Base-by-base conservation (phyloP, 2,329 filamentous ascomycete species). In the Fusarium pseudograminearum region DNA sequence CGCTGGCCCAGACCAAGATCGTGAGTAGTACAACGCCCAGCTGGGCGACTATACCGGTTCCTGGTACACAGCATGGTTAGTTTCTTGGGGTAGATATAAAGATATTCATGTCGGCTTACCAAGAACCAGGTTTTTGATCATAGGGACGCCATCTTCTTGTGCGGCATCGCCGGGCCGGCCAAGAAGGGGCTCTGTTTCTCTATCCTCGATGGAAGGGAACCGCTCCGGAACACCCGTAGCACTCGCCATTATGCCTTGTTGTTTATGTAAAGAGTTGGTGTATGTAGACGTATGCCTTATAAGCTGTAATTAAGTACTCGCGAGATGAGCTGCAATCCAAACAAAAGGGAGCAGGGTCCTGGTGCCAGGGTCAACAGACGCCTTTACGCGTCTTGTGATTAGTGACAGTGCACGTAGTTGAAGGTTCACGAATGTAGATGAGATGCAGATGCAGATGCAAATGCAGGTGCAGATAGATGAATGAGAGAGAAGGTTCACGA, bases 31-130 rank as follows among this genome's bases (percentile, higher is more conserved):
- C 83, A 57, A 90, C 87, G 58, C 93, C 95, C 44, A 88, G 86
- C 80, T 98, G 94, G 41, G 93, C 92, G 64, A 98, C 80, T 64
- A 91, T 85, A 59, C 89, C 95, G 18, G 94, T 97, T 68, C 93
- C 94, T 96, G 75, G 31, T 30, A 18, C n/a, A 36, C 24, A 12
- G 44, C 31, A 47, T 11, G 36, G 44, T 66, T 41, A 65, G 57
- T 11, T 51, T 57, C 47, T 10, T 24, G 50, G 52, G 42, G 20
- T 50, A 28, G 34, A 57, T 40, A 4, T 9, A 42, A 16, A 22
- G 33, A 7, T 34, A 22, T 16, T 16, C 33, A 18, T 16, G 7
- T 26, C 24, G 26, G 26, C 84, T 70, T 83, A 95, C 94, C 94
- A 38, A 92, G 86, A 67, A 91, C 82, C 41, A 97, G 84, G 75